Evolutionary conservation across 176 grass and related monocot genomes (phyloP).

Genomic region (Oryza longistaminata): DNA sequence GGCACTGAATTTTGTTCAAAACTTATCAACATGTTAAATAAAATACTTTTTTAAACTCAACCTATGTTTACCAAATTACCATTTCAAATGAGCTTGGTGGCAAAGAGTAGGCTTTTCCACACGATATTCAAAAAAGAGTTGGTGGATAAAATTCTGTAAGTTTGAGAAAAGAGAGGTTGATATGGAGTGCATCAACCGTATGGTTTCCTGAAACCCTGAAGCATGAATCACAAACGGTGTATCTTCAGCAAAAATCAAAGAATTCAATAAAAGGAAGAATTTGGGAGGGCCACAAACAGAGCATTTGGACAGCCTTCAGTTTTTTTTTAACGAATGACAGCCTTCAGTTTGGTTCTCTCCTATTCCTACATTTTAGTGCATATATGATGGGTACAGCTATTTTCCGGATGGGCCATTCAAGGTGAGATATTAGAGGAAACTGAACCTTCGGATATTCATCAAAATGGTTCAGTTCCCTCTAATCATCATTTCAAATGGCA

Average conservation of each 20-base stretch:
- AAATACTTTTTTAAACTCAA: background rate
- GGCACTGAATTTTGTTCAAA: background rate
- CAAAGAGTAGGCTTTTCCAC: background rate
- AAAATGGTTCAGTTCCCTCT: constrained; percentile 40
- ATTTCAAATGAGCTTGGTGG: background rate
- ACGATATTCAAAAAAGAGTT: background rate
- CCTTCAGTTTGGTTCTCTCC: constrained; percentile 6
- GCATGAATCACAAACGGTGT: background rate
- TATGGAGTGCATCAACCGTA: background rate
- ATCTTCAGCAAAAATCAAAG: background rate
- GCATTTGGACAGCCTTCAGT: background rate
- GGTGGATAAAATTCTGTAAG: background rate
- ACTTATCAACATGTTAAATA: background rate
- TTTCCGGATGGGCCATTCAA: constrained; percentile 22
- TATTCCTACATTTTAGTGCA: constrained; percentile 25
- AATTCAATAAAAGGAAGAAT: constrained; percentile 15
- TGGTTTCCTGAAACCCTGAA: background rate
- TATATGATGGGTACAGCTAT: background rate
- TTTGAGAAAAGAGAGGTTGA: background rate
- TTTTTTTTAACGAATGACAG: too few species aligned
- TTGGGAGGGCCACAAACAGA: constrained; percentile 36
- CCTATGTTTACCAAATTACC: background rate
- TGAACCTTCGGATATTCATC: constrained; percentile 12
- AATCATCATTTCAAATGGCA: constrained; percentile 43
- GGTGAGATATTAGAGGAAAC: constrained; percentile 55